Evolutionary conservation across 169 alveolate species (phyloP), one percentile per base, ranked within the genome.

Genomic region (Plasmodium billcollinsi): DNA sequence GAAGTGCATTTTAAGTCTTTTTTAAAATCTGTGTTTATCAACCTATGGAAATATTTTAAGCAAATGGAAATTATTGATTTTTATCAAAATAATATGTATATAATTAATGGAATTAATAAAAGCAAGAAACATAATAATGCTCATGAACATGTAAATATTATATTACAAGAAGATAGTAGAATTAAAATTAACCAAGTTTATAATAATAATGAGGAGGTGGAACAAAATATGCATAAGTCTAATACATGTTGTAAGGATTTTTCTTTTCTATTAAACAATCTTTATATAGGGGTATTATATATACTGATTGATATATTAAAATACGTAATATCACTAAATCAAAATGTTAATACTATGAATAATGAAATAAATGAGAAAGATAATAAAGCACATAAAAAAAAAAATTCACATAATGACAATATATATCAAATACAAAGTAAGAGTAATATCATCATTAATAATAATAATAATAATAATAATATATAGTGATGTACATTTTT

Each of bases 231-330:
- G 9, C 5, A 7, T 39, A 39, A 39, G 9, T 39, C 47, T 39
- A 39, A 39, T 4, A 39, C 5, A 39, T 39, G 47, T 39, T 39
- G 47, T 39, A 39, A 39, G 8, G 47, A 39, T 39, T 39, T 39
- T 39, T 39, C 47, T 39, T 5, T 3, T 14, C 71, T 65, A 33
- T 21, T 47, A 65, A 66, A 39, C 33, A 66, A 78, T 65, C 14
- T 80, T 7, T 47, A n/a, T 24, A 18, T 80, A 50, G 80, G 59
- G 15, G 45, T 56, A 80, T 15, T 80, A 29, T 80, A 56, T 47
- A 33, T 67, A 14, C 45, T 80, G 33, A 20, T 9, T 24, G 90
- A 80, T 72, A 43, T 80, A 69, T 33, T 80, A 62, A 80, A 56
- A 39, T 39, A 39, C 47, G 47, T 39, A 5, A 39, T 4, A 39